phyloP scores from a whole-genome alignment of 139 green algal genomes.

The Picochlorum sp. region DNA sequence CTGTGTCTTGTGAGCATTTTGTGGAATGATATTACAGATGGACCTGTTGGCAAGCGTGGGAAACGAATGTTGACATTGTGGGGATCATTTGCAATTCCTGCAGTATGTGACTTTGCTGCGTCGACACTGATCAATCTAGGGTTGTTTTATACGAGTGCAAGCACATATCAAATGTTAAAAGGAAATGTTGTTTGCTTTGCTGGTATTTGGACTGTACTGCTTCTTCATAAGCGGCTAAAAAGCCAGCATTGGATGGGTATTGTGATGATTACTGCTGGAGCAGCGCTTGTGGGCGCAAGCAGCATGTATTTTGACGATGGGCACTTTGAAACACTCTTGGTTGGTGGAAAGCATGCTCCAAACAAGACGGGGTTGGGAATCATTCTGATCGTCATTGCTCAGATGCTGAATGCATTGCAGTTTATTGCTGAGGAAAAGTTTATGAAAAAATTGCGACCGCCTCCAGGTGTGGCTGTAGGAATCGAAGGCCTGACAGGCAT shows the following conservation, averaged over 20 bases:
- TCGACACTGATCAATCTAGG: constrained; percentile 79
- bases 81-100: constrained; percentile 55
- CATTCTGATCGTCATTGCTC: constrained; percentile 59
- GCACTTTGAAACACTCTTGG: background rate
- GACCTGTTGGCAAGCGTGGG: background rate
- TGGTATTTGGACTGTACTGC: constrained; percentile 65
- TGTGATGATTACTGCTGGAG: constrained; percentile 67
- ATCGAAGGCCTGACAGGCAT: constrained; percentile 70
- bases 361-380: constrained; percentile 62
- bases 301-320: constrained; percentile 21
- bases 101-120: constrained; percentile 63
- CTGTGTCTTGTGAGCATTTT: constrained; percentile 40
- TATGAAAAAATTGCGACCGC: constrained; percentile 43
- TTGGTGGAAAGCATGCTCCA: constrained; percentile 1
- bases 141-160: constrained; percentile 75
- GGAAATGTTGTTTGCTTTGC: constrained; percentile 80
- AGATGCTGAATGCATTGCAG: constrained; percentile 52
- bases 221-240: constrained; percentile 60
- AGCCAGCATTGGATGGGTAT: constrained; percentile 76
- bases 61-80: constrained; percentile 11
- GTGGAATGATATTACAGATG: background rate
- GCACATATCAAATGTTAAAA: constrained; percentile 80
- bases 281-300: constrained; percentile 65
- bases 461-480: constrained; percentile 50
- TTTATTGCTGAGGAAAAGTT: constrained; percentile 88